phyloP scores from a whole-genome alignment of 305 asterid genomes.

The Fraxinus sp. region DNA sequence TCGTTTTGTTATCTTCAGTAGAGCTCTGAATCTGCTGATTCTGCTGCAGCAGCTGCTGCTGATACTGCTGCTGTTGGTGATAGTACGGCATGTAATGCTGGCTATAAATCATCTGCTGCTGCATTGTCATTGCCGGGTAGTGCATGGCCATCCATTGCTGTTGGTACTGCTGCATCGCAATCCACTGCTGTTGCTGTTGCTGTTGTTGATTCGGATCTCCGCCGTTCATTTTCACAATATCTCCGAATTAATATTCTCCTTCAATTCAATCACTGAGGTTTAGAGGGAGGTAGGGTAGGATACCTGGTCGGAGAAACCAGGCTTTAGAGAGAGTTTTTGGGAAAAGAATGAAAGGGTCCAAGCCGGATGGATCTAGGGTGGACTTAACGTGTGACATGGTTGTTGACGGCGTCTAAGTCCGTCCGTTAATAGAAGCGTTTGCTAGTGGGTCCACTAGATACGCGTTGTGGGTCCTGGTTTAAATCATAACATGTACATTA shows the following conservation, averaged over 20 bases:
- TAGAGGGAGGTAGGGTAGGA: conserved; percentile 24
- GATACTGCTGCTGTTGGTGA: conserved; percentile 49
- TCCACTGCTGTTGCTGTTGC: conserved; percentile 24
- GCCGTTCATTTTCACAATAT: conserved; percentile 50
- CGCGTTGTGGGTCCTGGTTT: conserved; percentile 47
- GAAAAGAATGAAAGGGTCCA: conserved; percentile 21
- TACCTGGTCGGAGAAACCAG: conserved; percentile 42
- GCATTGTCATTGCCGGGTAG: conserved; percentile 75
- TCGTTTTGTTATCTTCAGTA: conserved; percentile 77
- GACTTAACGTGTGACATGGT: conserved; percentile 44
- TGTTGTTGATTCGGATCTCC: conserved; percentile 75
- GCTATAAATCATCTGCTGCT: conserved; percentile 77
- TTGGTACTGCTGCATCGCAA: conserved; percentile 76
- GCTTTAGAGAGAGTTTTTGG: conserved; percentile 21
- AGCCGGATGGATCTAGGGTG: conserved; percentile 54
- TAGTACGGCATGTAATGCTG: conserved; percentile 81
- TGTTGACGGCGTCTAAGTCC: conserved; percentile 34
- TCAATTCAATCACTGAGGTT: background rate
- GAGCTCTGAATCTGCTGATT: conserved; percentile 63
- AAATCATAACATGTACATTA: too few species aligned
- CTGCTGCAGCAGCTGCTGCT: conserved; percentile 33
- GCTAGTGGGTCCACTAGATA: conserved; percentile 35
- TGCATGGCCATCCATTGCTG: conserved; percentile 77
- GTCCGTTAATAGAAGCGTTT: conserved; percentile 33
- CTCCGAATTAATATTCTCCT: conserved; percentile 24